A percentile compares a stretch with the other conserved stretches of the same genome.
phyloP scores from a whole-genome alignment of 495 filamentous ascomycete genomes.

The Trypethelium eluteriae region DNA sequence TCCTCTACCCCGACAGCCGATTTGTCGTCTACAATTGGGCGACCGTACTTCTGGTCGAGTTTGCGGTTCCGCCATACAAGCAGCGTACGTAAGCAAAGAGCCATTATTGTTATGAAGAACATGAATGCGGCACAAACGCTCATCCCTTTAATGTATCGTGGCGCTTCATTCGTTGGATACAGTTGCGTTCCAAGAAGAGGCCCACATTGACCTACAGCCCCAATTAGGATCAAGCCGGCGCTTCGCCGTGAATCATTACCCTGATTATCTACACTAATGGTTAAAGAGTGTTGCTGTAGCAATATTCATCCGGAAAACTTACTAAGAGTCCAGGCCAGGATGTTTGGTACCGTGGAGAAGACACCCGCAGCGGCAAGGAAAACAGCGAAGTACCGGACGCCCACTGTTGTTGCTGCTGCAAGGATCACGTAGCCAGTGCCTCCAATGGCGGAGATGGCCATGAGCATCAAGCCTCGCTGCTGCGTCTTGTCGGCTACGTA shows the following conservation, averaged over 20 bases:
- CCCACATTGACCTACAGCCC: slow-evolving; percentile 63
- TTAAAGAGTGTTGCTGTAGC: not conserved
- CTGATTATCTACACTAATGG: slow-evolving; percentile 48
- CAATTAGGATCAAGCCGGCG: slow-evolving; percentile 62
- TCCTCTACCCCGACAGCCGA: slow-evolving; percentile 4
- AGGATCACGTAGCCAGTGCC: slow-evolving; percentile 57
- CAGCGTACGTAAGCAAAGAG: slow-evolving; percentile 47
- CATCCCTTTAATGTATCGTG: slow-evolving; percentile 24
- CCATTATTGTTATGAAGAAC: slow-evolving; percentile 56
- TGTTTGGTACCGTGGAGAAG: slow-evolving; percentile 38
- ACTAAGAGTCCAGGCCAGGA: slow-evolving; percentile 65
- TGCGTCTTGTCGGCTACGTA: slow-evolving; percentile 48
- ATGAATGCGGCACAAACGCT: slow-evolving; percentile 38
- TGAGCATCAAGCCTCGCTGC: slow-evolving; percentile 61
- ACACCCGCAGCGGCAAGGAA: slow-evolving; percentile 28
- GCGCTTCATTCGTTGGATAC: slow-evolving; percentile 23
- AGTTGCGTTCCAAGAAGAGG: slow-evolving; percentile 51
- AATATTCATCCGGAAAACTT: not conserved
- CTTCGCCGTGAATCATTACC: slow-evolving; percentile 64
- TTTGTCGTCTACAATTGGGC: slow-evolving; percentile 13
- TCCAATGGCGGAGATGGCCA: slow-evolving; percentile 55
- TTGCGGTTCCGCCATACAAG: slow-evolving; percentile 56
- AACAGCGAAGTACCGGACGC: slow-evolving; percentile 24
- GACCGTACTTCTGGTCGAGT: slow-evolving; percentile 47
- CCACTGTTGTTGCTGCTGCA: slow-evolving; percentile 18